Conservation (phyloP, 2,329 filamentous ascomycete genomes). For the Scedosporium minutisporum region DNA sequence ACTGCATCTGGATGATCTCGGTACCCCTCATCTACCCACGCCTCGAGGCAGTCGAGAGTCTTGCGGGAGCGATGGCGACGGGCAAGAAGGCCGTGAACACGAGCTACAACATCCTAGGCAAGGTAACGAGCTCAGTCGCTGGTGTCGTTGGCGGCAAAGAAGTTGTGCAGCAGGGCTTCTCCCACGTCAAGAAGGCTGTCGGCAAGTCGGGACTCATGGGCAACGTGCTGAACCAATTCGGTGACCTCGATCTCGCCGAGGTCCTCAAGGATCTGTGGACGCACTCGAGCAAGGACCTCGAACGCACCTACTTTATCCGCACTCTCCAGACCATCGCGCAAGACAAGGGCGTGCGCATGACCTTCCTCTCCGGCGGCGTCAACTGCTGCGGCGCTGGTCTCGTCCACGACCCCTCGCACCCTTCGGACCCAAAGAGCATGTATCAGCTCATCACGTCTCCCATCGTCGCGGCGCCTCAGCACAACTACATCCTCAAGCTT, state of each 20-base stretch:
- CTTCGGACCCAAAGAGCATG: constrained; percentile 96
- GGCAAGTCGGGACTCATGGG: constrained; percentile 95
- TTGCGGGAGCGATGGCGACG: constrained; percentile 83
- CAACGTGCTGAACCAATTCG: constrained; percentile 88
- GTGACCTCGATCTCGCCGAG: constrained; percentile 88
- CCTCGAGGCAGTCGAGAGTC: constrained; percentile 80
- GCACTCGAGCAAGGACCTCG: constrained; percentile 93
- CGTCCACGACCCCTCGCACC: constrained; percentile 85
- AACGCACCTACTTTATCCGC: constrained; percentile 90
- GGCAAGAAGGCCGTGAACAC: constrained; percentile 96
- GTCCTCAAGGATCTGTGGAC: constrained; percentile 97
- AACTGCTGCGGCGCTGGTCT: constrained; percentile 87
- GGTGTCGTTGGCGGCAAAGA: constrained; percentile 93
- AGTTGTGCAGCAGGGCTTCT: constrained; percentile 85
- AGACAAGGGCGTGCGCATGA: constrained; percentile 93
- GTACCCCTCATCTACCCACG: constrained; percentile 87
- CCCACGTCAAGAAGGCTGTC: constrained; percentile 90
- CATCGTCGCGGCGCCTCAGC: constrained; percentile 81
- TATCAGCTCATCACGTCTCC: constrained; percentile 93
- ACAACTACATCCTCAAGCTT: constrained; percentile 80
- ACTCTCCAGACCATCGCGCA: constrained; percentile 92
- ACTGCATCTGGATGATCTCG: constrained; percentile 92
- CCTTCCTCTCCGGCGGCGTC: constrained; percentile 87
- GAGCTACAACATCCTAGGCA: constrained; percentile 91
- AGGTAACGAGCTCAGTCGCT: constrained; percentile 88